Evolutionary conservation across 1,284 basidiomycete genomes (phyloP), one percentile per base, ranked within the genome.

Genomic region (Melampsora larici-populina): DNA sequence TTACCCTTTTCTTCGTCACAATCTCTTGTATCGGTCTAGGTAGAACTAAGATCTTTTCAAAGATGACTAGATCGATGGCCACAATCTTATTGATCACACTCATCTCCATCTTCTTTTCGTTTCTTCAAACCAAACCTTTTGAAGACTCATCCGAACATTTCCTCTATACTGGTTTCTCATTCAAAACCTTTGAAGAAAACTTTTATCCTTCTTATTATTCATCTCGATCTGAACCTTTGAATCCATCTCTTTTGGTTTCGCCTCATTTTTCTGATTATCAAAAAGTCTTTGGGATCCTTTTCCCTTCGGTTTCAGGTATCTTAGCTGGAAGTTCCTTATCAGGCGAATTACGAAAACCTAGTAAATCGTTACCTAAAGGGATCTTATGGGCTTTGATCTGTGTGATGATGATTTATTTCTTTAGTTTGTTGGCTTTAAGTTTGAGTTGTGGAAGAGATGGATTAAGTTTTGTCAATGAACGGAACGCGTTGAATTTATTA

Each of bases 261-360:
- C 58, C 46, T 24, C 64, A 26, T 26, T 67, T 75, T 68, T 66
- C 73, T 21, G 64, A 66, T 68, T 75, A 75, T 60, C 73, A 68
- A 26, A 40, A 24, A 26, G 73, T 75, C 15, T 75, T 75, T 60
- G 73, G 73, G 0, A 60, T 68, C 64, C 55, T 75, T 46, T 75
- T 75, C 48, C 63, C 73, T n/a, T 68, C 64, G 1, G 49, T 75
- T 6, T 75, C 73, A 24, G 73, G 73, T 5, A 43, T 75, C 33
- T 46, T 75, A 2, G 73, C 73, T 24, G 73, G 73, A 7, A 67
- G 64, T 68, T 67, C 73, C 8, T 60, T 75, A 29, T 75, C 73
- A 8, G 73, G 64, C 17, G 73, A 75, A 46, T 51, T 75, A 0
- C 21, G 65, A 29, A 66, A 68, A 46, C 73, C 73, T 8, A 67